phyloP scores from a whole-genome alignment of 2,329 filamentous ascomycete genomes.

The Diaporthe citriasiana region DNA sequence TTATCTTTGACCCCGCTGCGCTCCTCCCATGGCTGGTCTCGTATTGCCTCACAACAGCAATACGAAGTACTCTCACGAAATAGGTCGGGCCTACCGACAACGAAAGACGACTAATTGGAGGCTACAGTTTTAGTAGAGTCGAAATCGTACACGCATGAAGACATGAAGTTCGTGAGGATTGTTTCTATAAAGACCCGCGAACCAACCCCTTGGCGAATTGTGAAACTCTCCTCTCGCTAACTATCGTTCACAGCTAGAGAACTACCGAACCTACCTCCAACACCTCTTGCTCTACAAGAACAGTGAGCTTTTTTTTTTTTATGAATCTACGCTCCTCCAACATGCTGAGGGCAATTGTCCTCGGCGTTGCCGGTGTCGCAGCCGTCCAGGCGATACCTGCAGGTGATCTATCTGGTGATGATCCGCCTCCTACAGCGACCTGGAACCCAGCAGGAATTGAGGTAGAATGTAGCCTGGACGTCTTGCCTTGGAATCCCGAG shows the following conservation, averaged over 20 bases:
- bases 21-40: no score
- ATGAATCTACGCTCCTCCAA: neutral
- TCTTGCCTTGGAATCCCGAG: neutral
- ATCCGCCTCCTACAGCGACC: neutral
- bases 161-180: neutral
- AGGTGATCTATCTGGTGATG: no score
- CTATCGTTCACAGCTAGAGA: neutral
- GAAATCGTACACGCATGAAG: neutral
- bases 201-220: no score
- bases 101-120: neutral
- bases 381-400: neutral
- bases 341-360: neutral
- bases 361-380: neutral
- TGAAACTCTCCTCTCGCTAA: no score
- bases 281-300: neutral
- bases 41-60: neutral
- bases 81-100: neutral
- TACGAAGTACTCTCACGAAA: neutral
- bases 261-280: neutral
- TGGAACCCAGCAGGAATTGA: no score
- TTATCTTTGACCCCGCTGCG: no score
- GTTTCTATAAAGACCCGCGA: neutral
- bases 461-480: neutral
- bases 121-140: neutral
- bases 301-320: neutral